Base-by-base conservation (phyloP, 805 yeast species). In the Candida saitoana region DNA sequence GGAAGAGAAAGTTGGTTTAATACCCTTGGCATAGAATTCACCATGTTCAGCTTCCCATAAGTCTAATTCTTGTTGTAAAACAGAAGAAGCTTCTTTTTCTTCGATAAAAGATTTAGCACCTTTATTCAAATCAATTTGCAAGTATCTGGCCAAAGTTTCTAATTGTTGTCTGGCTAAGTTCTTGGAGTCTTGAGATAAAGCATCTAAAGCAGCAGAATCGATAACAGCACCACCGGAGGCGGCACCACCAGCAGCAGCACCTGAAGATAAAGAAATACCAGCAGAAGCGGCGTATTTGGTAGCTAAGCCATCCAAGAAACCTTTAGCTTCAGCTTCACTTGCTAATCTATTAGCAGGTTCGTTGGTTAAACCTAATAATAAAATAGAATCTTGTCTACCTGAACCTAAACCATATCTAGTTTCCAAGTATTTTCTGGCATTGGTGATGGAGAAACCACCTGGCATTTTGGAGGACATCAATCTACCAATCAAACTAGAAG, bases 391-490 rank as follows among this genome's bases (percentile, higher is more conserved):
- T 73, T 91, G 98, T 74, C 98, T 84, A 55, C 97, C 96, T 36
- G 86, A 48, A 51, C 86, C 95, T 56, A 93, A 77, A 53, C 99
- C 99, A 87, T 87, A 93, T 66, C 91, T 81, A 35, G 90, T 62
- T 71, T 86, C 90, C 63, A 93, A 79, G 70, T 93, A 87, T 66
- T 90, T 88, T 75, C 97, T 84, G 40, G 96, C 95, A 50, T 78
- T 73, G 48, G 96, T 84, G 54, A 91, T 83, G 37, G 95, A 85
- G 69, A 91, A 93, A 16, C 99, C 99, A 77, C 99, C 99, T 41
- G 99, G 98, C 98, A 93, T 93, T 74, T 93, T 93, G 20, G 97
- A 84, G 8, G 98, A 82, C 74, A 90, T 85, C 59, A 93, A 76
- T 70, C 97, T 84, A 49, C 96, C 87, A 49, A 91, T 74, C 57